Evolutionary conservation across 2,329 filamentous ascomycete species (phyloP), one percentile per base, ranked within the genome.

Genomic region (Trichoderma sp.): DNA sequence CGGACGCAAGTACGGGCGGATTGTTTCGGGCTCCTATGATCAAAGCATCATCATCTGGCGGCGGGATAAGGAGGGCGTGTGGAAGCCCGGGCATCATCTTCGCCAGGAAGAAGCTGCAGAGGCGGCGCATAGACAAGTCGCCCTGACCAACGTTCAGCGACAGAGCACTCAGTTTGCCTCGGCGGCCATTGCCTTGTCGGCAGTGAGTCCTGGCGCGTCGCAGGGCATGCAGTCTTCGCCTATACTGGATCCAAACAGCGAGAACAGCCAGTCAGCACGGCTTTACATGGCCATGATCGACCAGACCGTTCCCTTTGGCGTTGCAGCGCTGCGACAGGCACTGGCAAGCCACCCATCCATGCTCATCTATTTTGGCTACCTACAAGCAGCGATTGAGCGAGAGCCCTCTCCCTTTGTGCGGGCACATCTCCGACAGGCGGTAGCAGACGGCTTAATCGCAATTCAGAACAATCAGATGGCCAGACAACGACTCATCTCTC

Each of bases 41-140:
- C 93, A 97, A 81, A 94, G 90, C 13, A 93, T 99, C 74, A 94
- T 97, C 73, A 92, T 99, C 68, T 99, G 96, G 96, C 91, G 92
- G 73, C 90, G 93, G 71, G 92, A 96, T 72, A 88, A 89, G 72
- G 90, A 96, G 73, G 94, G 94, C 2, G 88, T 92, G 31, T 98
- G 96, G 94, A 90, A 90, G 73, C 88, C 90, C 66, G 89, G 89
- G 40, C 92, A 95, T 72, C 88, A 88, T 56, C 84, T 97, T 11
- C 86, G 89, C 49, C 93, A 96, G 77, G 91, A 92, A 76, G 90
- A 92, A 70, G 91, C 89, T 2, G 86, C 87, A 0, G 79, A 81
- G 1, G 83, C 85, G 19, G 87, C 87, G 16, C 79, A 79, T 43
- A 75, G 77, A 43, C 74, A 76, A 52, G 21, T 40, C 19, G 43